Evolutionary conservation across 2,329 filamentous ascomycete genomes (phyloP).

Genomic region (Epicoccum sorghinum): DNA sequence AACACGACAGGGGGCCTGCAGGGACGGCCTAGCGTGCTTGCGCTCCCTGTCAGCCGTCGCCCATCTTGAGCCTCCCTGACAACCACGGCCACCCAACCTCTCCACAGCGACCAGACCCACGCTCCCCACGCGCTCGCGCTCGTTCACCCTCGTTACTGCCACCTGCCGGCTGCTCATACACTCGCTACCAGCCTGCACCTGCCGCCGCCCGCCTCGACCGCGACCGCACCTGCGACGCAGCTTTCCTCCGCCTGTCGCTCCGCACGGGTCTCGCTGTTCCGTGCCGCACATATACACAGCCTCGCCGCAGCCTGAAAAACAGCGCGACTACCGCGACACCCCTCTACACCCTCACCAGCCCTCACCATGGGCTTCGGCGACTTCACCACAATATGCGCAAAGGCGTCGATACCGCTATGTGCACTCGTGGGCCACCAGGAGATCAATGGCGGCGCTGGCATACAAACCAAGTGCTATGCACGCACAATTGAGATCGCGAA

Average conservation of each 20-base stretch:
- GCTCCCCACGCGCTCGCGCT: constrained; percentile 25
- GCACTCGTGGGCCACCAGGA: constrained; percentile 78
- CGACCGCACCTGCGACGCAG: constrained; percentile 1
- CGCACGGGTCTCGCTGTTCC: constrained; percentile 9
- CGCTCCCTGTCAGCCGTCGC: background rate
- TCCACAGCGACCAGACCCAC: constrained; percentile 26
- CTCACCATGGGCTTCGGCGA: constrained; percentile 81
- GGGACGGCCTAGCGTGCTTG: constrained; percentile 2
- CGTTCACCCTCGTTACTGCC: constrained; percentile 7
- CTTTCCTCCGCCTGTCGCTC: constrained; percentile 6
- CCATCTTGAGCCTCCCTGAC: constrained; percentile 31
- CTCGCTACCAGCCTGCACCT: constrained; percentile 26
- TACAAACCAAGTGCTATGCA: constrained; percentile 90
- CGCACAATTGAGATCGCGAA: constrained; percentile 95
- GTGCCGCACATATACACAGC: constrained; percentile 12
- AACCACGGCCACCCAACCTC: constrained; percentile 25
- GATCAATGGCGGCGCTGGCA: constrained; percentile 72
- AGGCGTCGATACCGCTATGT: constrained; percentile 85
- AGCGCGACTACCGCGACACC: constrained; percentile 3
- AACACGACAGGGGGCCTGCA: constrained; percentile 8
- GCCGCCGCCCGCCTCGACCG: constrained; percentile 10
- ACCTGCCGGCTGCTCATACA: constrained; percentile 22
- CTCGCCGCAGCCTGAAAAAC: constrained; percentile 16
- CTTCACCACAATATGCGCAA: constrained; percentile 84
- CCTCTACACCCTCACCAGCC: constrained; percentile 4